Percentiles rank a stretch among this genome's conserved stretches.
Conservation (phyloP, 495 filamentous ascomycete genomes). For the Neurospora sp. region DNA sequence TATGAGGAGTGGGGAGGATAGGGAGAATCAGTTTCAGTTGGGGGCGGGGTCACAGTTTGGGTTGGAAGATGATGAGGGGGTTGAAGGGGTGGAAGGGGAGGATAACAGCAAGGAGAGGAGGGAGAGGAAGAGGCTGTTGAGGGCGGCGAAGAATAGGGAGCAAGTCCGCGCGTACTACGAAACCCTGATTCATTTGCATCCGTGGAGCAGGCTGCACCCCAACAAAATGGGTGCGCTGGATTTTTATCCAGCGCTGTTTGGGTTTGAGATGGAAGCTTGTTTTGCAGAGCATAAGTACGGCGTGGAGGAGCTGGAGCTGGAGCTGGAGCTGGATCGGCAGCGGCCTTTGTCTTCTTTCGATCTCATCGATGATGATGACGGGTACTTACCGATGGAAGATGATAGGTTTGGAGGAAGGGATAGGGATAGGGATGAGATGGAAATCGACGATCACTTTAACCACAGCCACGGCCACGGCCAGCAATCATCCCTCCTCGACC, state of each 20-base stretch:
- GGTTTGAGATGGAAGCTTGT: constrained; percentile 28
- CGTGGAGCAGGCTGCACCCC: constrained; percentile 22
- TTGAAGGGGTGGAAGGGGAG: no score
- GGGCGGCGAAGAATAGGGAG: constrained; percentile 13
- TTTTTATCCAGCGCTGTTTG: constrained; percentile 32
- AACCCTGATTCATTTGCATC: constrained; percentile 27
- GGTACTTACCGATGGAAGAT: neutral
- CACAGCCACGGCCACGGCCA: neutral
- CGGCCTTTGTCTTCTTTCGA: neutral
- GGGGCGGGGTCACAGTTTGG: neutral
- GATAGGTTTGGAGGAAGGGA: neutral
- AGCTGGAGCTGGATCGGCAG: neutral
- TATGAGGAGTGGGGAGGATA: constrained; percentile 25
- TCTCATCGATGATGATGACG: neutral
- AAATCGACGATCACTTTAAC: neutral
- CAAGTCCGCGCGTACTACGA: constrained; percentile 23
- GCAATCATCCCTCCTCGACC: neutral
- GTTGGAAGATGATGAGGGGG: no score
- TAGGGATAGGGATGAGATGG: neutral
- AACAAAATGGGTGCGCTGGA: constrained; percentile 21
- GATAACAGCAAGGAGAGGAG: neutral
- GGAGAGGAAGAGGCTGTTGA: neutral
- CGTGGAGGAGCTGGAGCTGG: neutral
- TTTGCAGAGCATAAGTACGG: constrained; percentile 17
- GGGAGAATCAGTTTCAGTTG: neutral